Evolutionary conservation across 352 stramenopile species (phyloP).

Genomic region (Phytopythium aichiense): DNA sequence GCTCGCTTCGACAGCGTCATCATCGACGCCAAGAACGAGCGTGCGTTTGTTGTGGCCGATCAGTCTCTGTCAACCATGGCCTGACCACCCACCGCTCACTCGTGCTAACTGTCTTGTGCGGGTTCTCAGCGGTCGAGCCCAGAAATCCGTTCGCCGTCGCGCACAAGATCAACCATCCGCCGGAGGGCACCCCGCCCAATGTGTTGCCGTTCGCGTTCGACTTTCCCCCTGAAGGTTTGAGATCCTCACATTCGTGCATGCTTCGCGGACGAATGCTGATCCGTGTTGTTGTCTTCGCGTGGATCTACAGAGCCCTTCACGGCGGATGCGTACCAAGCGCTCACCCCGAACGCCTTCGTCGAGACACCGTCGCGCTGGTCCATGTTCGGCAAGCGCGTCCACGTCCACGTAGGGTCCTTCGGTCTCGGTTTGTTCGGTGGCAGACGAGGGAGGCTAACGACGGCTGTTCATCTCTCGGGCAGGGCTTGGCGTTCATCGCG

Average conservation of each 20-base stretch:
- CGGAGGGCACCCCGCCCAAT: constrained; percentile 57
- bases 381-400: constrained; percentile 82
- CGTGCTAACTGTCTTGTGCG: neutral
- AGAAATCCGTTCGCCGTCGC: constrained; percentile 68
- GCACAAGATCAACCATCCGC: constrained; percentile 87
- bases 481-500: constrained; percentile 76
- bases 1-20: constrained; percentile 85
- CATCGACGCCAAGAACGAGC: constrained; percentile 78
- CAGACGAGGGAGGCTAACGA: too few species aligned
- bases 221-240: constrained; percentile 61
- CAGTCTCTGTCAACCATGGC: neutral
- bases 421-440: neutral
- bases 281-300: neutral
- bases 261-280: neutral
- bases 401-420: constrained; percentile 66
- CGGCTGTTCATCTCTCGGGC: neutral
- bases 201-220: constrained; percentile 82
- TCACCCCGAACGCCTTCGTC: constrained; percentile 84
- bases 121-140: constrained; percentile 54
- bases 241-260: too few species aligned
- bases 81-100: neutral
- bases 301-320: constrained; percentile 57
- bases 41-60: constrained; percentile 20
- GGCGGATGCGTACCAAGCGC: constrained; percentile 39
- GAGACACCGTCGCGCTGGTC: constrained; percentile 70